These are phyloP conservation scores for Artemisia annua DNA, from an alignment of 129 eudicot genomes.

Conservation along the genomic window DNA sequence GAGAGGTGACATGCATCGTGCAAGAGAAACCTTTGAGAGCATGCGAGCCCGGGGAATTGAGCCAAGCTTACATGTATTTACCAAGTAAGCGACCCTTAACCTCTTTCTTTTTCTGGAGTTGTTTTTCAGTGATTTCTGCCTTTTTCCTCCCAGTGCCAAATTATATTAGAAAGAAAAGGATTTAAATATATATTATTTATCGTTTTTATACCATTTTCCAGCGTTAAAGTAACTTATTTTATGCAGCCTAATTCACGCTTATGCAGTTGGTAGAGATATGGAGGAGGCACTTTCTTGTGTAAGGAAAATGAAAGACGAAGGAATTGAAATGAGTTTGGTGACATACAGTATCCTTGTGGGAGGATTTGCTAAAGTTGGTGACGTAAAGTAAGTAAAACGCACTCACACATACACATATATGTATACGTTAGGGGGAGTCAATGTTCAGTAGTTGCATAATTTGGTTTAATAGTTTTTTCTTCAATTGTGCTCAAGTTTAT, in stretches of 20 bases:
- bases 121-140: not conserved
- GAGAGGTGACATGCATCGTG: constrained; percentile 96
- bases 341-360: constrained; percentile 90
- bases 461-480: not conserved
- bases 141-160: not conserved
- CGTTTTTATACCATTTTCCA: constrained; percentile 15
- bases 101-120: not conserved
- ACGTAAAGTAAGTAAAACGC: constrained; percentile 58
- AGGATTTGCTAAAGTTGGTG: constrained; percentile 83
- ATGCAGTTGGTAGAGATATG: constrained; percentile 96
- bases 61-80: constrained; percentile 76
- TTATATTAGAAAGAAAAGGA: not conserved
- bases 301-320: constrained; percentile 89
- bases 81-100: constrained; percentile 49
- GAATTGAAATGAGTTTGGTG: constrained; percentile 79
- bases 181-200: not conserved
- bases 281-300: constrained; percentile 94
- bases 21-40: constrained; percentile 92
- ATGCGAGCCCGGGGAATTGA: constrained; percentile 99
- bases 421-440: not conserved
- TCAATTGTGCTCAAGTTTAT: constrained; percentile 20
- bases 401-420: not conserved
- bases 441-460: no score
- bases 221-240: constrained; percentile 39
- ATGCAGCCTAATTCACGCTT: constrained; percentile 98